These are phyloP conservation scores for Aspergillaceae sp. DNA, from an alignment of 2,329 filamentous ascomycete genomes.

Conservation along the genomic window DNA sequence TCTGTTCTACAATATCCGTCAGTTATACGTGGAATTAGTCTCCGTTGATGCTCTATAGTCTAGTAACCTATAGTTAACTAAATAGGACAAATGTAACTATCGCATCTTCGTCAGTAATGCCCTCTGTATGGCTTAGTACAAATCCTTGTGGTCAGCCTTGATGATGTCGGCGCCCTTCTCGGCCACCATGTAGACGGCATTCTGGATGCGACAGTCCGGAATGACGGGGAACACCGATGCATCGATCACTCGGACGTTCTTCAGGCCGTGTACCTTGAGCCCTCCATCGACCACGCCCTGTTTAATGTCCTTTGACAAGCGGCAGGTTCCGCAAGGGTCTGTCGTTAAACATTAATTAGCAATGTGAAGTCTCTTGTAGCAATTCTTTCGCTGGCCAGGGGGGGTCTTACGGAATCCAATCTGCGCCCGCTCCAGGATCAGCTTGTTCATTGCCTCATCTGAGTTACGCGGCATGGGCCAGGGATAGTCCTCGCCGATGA, in stretches of 20 bases:
- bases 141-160: not conserved
- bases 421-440: conserved; percentile 49
- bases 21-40: too few relatives aligned
- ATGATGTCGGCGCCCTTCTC: conserved; percentile 31
- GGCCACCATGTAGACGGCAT: conserved; percentile 50
- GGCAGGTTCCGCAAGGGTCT: conserved; percentile 46
- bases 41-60: too few relatives aligned
- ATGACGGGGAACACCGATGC: conserved; percentile 48
- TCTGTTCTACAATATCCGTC: too few relatives aligned
- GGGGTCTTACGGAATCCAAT: conserved; percentile 25
- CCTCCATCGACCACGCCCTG: conserved; percentile 45
- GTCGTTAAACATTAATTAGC: not conserved
- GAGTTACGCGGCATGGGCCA: conserved; percentile 49
- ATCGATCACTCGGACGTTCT: conserved; percentile 46
- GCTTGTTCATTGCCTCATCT: conserved; percentile 48
- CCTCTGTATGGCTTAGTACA: not conserved
- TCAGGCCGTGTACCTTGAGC: conserved; percentile 45
- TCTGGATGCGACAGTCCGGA: conserved; percentile 49
- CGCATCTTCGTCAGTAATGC: not conserved
- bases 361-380: not conserved
- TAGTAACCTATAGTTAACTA: too few relatives aligned
- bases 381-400: not conserved
- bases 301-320: conserved; percentile 43
- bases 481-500: conserved; percentile 40
- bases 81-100: not conserved